A percentile compares a stretch with the other conserved stretches of the same genome.
Conservation (phyloP, 1,284 basidiomycete genomes). For the Cutaneotrichosporon cavernicola region DNA sequence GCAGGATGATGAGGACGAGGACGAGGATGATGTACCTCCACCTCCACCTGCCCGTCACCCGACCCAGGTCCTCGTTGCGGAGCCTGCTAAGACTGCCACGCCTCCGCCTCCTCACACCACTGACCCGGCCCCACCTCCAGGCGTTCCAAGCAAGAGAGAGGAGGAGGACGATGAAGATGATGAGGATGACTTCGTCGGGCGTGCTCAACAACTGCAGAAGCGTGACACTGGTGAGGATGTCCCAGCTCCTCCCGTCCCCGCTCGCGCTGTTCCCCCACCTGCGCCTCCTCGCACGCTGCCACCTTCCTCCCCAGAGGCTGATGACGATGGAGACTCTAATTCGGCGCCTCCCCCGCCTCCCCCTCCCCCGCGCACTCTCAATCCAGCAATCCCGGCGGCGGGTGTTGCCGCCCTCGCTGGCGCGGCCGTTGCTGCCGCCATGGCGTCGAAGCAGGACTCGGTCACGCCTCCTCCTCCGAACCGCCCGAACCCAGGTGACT, state of each 20-base stretch:
- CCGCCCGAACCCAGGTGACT: neutral
- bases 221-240: neutral
- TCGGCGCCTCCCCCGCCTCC: conserved; percentile 13
- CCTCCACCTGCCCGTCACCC: neutral
- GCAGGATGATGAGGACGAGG: neutral
- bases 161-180: conserved; percentile 35
- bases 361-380: conserved; percentile 24
- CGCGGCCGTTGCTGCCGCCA: neutral
- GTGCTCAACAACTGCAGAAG: neutral
- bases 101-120: neutral
- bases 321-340: conserved; percentile 14
- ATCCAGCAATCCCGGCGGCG: conserved; percentile 11
- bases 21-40: neutral
- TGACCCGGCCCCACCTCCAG: neutral
- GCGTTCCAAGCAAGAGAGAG: conserved; percentile 30
- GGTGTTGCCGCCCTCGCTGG: neutral
- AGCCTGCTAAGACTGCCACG: conserved; percentile 15
- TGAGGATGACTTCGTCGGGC: neutral
- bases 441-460: neutral
- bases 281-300: neutral
- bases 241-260: conserved; percentile 16
- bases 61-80: neutral
- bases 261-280: conserved; percentile 24
- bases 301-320: neutral
- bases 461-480: neutral